Evolutionary conservation across 139 green algal genomes (phyloP).

Genomic region (Mesotaenium endlicherianum): DNA sequence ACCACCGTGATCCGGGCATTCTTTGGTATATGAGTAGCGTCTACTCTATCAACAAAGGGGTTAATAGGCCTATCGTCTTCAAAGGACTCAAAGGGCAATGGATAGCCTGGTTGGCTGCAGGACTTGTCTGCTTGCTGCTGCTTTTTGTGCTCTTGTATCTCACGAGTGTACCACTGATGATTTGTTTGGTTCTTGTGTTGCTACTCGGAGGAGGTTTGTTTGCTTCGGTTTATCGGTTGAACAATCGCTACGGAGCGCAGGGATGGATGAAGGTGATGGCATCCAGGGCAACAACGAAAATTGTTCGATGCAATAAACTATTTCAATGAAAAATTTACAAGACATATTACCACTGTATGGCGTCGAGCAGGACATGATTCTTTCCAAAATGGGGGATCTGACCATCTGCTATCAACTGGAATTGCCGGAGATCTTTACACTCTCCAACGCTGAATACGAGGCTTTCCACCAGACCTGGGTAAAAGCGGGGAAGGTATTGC

Average conservation of each 20-base stretch:
- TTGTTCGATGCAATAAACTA: no score
- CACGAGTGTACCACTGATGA: background rate
- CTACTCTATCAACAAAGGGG: background rate
- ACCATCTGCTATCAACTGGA: background rate
- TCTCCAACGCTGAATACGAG: background rate
- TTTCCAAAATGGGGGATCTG: background rate
- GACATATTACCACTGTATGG: background rate
- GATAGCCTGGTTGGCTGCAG: background rate
- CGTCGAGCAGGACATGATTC: background rate
- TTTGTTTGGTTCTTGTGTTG: background rate
- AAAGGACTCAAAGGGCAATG: background rate
- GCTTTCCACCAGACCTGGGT: background rate
- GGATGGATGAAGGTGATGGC: background rate
- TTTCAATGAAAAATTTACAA: no score
- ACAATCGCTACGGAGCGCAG: background rate
- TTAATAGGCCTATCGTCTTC: background rate
- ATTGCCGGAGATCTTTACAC: background rate
- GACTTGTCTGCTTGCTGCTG: background rate
- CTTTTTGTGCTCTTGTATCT: background rate
- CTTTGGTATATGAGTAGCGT: no score
- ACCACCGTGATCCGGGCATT: no score
- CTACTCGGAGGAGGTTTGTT: background rate
- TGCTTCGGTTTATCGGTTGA: background rate
- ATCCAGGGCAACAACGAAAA: background rate
- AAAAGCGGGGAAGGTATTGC: background rate